Evolutionary conservation across 352 stramenopile genomes (phyloP).

Genomic region (Globisporangium takayamanum): DNA sequence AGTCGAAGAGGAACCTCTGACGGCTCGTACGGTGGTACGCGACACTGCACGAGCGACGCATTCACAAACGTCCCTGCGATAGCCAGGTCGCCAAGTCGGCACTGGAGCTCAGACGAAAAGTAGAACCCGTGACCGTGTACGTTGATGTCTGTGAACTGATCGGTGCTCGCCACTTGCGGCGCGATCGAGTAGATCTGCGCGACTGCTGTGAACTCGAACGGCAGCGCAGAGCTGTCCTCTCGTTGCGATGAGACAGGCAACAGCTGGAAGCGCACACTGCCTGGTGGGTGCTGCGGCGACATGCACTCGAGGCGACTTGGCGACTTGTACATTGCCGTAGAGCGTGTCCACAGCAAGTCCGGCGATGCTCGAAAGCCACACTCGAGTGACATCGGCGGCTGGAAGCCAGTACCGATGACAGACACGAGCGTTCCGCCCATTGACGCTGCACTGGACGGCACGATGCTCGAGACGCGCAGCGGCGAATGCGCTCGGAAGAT

Average conservation of each 20-base stretch:
- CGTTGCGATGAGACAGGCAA: slow-evolving; percentile 21
- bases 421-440: slow-evolving; percentile 13
- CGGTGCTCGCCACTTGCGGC: slow-evolving; percentile 18
- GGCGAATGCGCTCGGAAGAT: slow-evolving; percentile 25
- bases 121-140: slow-evolving; percentile 33
- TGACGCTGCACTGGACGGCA: slow-evolving; percentile 12
- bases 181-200: slow-evolving; percentile 19
- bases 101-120: slow-evolving; percentile 18
- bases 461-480: slow-evolving; percentile 14
- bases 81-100: neutral
- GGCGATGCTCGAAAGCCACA: slow-evolving; percentile 24
- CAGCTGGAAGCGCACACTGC: slow-evolving; percentile 17
- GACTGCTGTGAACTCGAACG: slow-evolving; percentile 26
- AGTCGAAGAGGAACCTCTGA: slow-evolving; percentile 23
- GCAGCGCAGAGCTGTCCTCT: slow-evolving; percentile 2
- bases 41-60: slow-evolving; percentile 28
- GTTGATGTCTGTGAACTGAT: slow-evolving; percentile 16
- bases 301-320: slow-evolving; percentile 22
- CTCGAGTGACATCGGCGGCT: slow-evolving; percentile 31
- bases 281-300: slow-evolving; percentile 9
- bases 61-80: slow-evolving; percentile 19
- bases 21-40: slow-evolving; percentile 19
- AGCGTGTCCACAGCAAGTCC: slow-evolving; percentile 11
- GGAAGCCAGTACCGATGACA: slow-evolving; percentile 27
- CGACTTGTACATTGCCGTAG: slow-evolving; percentile 17